Evolutionary conservation across 495 filamentous ascomycete species (phyloP).

Genomic region (Massariosphaeria phaeospora): DNA sequence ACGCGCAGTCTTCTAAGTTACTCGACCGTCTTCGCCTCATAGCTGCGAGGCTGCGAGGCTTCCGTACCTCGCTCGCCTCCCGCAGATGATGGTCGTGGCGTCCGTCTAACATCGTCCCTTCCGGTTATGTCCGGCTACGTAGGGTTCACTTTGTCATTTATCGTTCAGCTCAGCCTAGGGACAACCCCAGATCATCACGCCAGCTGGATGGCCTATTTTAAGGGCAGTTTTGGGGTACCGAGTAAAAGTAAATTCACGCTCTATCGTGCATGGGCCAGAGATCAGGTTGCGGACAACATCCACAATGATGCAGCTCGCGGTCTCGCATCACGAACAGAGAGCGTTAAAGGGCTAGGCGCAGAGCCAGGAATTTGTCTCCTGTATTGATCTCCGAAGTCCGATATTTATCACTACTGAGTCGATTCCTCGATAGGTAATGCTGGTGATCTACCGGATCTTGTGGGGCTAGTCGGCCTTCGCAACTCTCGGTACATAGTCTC

Average conservation of each 20-base stretch:
- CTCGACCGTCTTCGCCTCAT: background rate
- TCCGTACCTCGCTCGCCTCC: background rate
- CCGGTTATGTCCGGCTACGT: slow-evolving; percentile 22
- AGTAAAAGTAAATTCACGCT: slow-evolving; percentile 2
- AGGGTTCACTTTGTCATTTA: too few species aligned
- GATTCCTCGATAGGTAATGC: too few species aligned
- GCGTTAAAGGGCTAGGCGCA: too few species aligned
- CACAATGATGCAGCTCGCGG: too few species aligned
- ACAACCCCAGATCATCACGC: background rate
- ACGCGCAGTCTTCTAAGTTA: too few species aligned
- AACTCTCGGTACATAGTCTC: too few species aligned
- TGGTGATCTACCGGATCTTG: too few species aligned
- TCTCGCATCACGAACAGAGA: background rate
- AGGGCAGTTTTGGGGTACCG: slow-evolving; percentile 11
- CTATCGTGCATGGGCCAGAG: too few species aligned
- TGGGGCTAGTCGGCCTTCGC: too few species aligned
- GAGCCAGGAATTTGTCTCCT: too few species aligned
- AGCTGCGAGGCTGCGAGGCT: background rate
- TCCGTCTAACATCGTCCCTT: background rate
- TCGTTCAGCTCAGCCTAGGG: background rate
- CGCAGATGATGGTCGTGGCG: background rate
- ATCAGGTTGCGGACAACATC: background rate
- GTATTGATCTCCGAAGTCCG: too few species aligned
- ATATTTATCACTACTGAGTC: too few species aligned
- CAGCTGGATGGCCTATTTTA: slow-evolving; percentile 1